Base-by-base conservation (phyloP, 2,329 filamentous ascomycete genomes). In the Periconia sp. region DNA sequence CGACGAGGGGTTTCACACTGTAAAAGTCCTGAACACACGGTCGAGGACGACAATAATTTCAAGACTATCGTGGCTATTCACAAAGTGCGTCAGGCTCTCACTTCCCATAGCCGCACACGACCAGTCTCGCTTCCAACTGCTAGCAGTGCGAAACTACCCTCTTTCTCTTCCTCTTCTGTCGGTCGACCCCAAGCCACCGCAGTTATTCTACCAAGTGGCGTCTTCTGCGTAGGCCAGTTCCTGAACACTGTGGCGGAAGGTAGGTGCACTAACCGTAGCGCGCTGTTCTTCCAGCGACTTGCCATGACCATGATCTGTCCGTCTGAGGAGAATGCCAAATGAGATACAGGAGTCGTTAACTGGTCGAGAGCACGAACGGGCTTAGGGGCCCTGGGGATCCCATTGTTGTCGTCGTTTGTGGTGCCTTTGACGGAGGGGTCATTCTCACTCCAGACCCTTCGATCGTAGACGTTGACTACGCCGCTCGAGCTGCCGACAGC, bases 141-240 rank as follows among this genome's bases (percentile, higher is more conserved):
- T 53, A 99, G 68, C 59, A 92, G 56, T 7, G 63, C 65, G 18
- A 63, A 39, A 40, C 63, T 63, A 5, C 72, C 89, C 74, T 88
- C 91, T 24, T 91, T 61, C 55, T 78, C 81, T 12, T 82, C 73
- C 31, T 77, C 76, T 32, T 72, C 66, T 9, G 61, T 58, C 3
- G 73, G 75, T 13, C 61, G 65, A 3, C 69, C 73, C 59, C 74
- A 77, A 13, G 77, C 73, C 52, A 81, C 63, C 9, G 73, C 65
- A 2, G 89, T 88, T 54, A 97, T 85, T 46, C 90, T 80, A 0
- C 94, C 94, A 48, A 99, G 72, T 1, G 92, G 91, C 43, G 94
- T 99, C 67, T 88, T 86, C 52, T 85, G 83, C 40, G 92, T 99
- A 17, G 94, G 94, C 94, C 94, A 99, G 72, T 99, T 99, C 61